These are phyloP conservation scores for Rhodosporidiobolus sp. DNA, from an alignment of 768 basidiomycete species.

Conservation along the genomic window DNA sequence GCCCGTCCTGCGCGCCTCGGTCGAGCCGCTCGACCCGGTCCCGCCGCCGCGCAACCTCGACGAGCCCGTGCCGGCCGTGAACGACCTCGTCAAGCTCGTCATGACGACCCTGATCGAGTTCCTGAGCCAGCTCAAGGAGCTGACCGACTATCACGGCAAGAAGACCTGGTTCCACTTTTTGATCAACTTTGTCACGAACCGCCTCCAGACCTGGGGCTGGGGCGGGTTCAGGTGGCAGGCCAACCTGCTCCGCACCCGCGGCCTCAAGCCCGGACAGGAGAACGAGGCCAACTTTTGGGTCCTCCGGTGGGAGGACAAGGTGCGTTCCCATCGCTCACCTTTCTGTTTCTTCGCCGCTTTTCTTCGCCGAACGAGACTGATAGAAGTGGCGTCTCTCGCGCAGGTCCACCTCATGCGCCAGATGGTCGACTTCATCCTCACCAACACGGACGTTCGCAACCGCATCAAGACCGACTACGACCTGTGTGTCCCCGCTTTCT, in stretches of 20 bases:
- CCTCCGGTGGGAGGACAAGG: conserved; percentile 37
- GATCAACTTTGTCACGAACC: conserved; percentile 29
- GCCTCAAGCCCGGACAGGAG: conserved; percentile 32
- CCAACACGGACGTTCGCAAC: neutral
- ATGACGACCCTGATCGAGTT: conserved; percentile 7
- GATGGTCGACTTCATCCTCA: conserved; percentile 26
- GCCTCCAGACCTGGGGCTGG: neutral
- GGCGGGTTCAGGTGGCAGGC: conserved; percentile 28
- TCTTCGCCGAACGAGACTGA: no score
- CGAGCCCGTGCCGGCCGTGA: neutral
- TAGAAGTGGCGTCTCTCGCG: neutral
- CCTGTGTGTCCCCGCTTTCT: conserved; percentile 7
- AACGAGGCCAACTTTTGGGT: conserved; percentile 24
- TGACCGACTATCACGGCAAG: conserved; percentile 32
- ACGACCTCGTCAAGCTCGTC: conserved; percentile 4
- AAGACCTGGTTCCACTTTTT: conserved; percentile 37
- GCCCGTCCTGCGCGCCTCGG: neutral
- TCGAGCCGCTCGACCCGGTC: conserved; percentile 1
- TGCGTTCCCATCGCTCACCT: neutral
- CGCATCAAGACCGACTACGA: conserved; percentile 24
- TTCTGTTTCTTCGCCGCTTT: neutral
- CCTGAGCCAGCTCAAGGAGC: conserved; percentile 3
- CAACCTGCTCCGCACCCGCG: conserved; percentile 25
- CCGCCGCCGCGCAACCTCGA: conserved; percentile 1
- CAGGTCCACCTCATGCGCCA: conserved; percentile 31